Evolutionary conservation across 2,329 filamentous ascomycete species (phyloP).

Genomic region (Curvularia lunata): DNA sequence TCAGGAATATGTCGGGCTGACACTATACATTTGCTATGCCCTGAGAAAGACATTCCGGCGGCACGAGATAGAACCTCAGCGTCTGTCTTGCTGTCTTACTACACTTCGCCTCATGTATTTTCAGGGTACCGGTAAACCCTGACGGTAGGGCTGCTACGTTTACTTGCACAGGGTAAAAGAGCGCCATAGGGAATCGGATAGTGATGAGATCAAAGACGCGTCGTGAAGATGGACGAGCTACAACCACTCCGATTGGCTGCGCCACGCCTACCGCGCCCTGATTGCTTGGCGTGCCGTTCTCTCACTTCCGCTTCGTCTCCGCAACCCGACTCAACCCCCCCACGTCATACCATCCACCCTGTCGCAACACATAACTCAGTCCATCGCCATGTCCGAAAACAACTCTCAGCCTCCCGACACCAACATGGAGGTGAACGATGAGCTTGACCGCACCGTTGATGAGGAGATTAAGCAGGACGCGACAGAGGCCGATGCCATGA

Average conservation of each 20-base stretch:
- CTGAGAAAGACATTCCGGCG: not conserved
- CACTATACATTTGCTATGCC: not conserved
- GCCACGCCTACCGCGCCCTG: not conserved
- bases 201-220: not conserved
- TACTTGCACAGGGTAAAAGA: not conserved
- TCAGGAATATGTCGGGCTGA: not conserved
- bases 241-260: constrained; percentile 2
- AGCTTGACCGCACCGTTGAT: constrained; percentile 52
- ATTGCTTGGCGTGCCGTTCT: constrained; percentile 20
- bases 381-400: constrained; percentile 42
- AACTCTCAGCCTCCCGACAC: constrained; percentile 38
- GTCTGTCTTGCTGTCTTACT: not conserved
- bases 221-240: not conserved
- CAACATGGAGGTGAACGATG: constrained; percentile 44
- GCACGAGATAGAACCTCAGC: not conserved
- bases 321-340: constrained; percentile 14
- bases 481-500: constrained; percentile 47
- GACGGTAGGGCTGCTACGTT: not conserved
- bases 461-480: constrained; percentile 50
- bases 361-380: constrained; percentile 11
- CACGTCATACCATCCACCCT: constrained; percentile 14
- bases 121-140: not conserved
- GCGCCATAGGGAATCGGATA: not conserved
- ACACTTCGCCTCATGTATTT: not conserved
- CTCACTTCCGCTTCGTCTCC: constrained; percentile 27